These are phyloP conservation scores for Lenzites betulinus DNA, from an alignment of 768 basidiomycete genomes.

Conservation along the genomic window DNA sequence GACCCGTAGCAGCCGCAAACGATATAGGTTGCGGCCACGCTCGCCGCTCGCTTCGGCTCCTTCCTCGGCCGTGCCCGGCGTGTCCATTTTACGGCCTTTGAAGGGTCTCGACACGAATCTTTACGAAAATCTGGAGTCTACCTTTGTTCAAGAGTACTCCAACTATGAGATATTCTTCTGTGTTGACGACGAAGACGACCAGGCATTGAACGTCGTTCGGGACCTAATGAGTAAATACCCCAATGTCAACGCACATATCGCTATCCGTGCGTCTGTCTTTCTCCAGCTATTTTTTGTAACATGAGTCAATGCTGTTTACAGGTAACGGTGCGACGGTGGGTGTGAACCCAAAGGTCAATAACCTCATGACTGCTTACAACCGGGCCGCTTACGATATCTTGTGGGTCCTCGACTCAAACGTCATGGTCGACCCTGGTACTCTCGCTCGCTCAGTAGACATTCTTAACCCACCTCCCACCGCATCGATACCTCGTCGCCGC, in stretches of 20 bases:
- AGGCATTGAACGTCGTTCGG: conserved; percentile 80
- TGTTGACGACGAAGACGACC: conserved; percentile 86
- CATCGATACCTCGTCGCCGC: conserved; percentile 40
- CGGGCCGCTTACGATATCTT: conserved; percentile 85
- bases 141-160: conserved; percentile 89
- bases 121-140: conserved; percentile 94
- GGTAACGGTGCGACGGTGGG: conserved; percentile 83
- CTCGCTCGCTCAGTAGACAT: conserved; percentile 84
- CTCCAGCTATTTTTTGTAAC: too few species aligned
- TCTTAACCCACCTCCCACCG: conserved; percentile 49
- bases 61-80: conserved; percentile 66
- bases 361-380: conserved; percentile 83
- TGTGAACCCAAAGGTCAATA: conserved; percentile 97
- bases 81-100: conserved; percentile 91
- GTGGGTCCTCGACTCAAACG: conserved; percentile 98
- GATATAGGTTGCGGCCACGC: conserved; percentile 69
- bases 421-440: conserved; percentile 74
- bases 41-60: conserved; percentile 58
- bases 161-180: conserved; percentile 91
- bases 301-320: neutral
- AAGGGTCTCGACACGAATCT: conserved; percentile 95
- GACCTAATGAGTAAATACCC: conserved; percentile 82
- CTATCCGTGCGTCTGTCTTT: conserved; percentile 63
- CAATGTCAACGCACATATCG: conserved; percentile 64
- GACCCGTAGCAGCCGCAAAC: conserved; percentile 55